Conservation (phyloP, 2,329 filamentous ascomycete genomes). For the Hypoxylon sp. region DNA sequence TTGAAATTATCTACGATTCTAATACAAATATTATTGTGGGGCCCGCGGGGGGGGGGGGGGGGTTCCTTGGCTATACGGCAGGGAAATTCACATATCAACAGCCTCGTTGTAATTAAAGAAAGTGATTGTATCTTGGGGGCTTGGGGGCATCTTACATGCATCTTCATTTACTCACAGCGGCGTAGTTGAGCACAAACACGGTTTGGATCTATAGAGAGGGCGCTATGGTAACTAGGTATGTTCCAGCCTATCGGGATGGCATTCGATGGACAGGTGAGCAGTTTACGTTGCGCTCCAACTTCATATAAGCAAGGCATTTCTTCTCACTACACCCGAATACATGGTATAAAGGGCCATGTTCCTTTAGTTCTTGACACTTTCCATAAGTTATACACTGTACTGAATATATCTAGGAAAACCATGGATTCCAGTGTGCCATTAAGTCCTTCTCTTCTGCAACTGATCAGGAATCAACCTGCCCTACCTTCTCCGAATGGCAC, state of each 20-base stretch:
- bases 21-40: no score
- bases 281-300: no score
- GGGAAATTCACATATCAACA: no score
- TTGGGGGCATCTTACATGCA: neutral
- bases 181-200: neutral
- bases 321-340: neutral
- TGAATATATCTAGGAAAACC: neutral
- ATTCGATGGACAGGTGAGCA: neutral
- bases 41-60: no score
- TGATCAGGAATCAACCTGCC: conserved; percentile 16
- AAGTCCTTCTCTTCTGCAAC: neutral
- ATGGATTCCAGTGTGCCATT: neutral
- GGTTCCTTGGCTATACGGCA: no score
- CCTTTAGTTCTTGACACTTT: neutral
- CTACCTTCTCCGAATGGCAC: conserved; percentile 17
- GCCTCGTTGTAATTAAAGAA: no score
- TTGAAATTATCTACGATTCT: no score
- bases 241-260: neutral
- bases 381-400: neutral
- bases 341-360: neutral
- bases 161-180: neutral
- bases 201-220: neutral
- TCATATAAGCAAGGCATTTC: neutral
- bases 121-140: no score
- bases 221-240: neutral